phyloP scores from a whole-genome alignment of 2,329 filamentous ascomycete species.

The Cladosporium sp. region DNA sequence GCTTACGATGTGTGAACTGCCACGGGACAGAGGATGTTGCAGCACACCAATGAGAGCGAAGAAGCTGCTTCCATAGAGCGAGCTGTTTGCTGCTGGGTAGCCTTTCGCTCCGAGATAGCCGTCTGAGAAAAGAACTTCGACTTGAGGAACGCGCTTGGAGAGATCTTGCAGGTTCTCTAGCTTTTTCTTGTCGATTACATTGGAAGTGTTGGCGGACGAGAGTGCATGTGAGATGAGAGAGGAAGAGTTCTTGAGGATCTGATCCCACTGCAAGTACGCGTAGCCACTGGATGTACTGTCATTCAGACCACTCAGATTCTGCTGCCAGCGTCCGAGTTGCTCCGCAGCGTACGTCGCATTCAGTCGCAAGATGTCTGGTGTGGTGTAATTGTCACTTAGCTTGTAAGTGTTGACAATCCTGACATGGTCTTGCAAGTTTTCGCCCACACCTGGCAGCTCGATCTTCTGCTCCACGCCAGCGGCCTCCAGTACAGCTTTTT shows the following conservation, averaged over 20 bases:
- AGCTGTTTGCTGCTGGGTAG: conserved; percentile 29
- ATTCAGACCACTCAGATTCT: conserved; percentile 33
- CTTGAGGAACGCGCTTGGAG: conserved; percentile 34
- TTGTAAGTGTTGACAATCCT: conserved; percentile 25
- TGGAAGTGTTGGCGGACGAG: conserved; percentile 28
- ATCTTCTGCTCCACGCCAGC: conserved; percentile 45
- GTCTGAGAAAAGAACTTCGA: conserved; percentile 45
- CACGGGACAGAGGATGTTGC: conserved; percentile 30
- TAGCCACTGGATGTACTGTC: conserved; percentile 40
- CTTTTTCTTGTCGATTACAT: conserved; percentile 36
- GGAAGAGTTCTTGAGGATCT: conserved; percentile 31
- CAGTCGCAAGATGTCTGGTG: conserved; percentile 28
- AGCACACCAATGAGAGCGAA: conserved; percentile 34
- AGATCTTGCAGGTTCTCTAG: conserved; percentile 37
- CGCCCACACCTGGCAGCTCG: conserved; percentile 51
- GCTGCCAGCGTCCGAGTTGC: conserved; percentile 37
- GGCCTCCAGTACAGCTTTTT: conserved; percentile 42
- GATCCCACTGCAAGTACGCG: conserved; percentile 41
- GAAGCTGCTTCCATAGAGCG: conserved; percentile 31
- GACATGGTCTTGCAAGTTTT: conserved; percentile 42
- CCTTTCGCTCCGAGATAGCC: conserved; percentile 42
- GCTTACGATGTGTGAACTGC: conserved; percentile 24
- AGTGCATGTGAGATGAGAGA: conserved; percentile 32
- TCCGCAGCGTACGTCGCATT: conserved; percentile 34
- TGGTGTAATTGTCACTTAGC: conserved; percentile 30